Base-by-base conservation (phyloP, 441 rosid genomes). In the Syzygium malaccense region DNA sequence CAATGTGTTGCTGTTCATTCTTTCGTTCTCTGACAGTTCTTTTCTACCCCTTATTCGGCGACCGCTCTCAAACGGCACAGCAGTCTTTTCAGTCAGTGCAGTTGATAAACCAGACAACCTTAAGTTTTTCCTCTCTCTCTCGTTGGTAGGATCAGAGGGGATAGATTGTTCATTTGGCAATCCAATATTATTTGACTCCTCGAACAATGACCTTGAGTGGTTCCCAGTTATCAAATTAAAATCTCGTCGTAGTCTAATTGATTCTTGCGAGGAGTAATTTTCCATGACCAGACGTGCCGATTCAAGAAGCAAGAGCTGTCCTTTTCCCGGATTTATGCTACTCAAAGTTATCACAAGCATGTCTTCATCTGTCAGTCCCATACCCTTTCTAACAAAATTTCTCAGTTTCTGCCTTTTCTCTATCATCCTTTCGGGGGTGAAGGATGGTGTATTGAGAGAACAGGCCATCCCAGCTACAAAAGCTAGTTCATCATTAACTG, bases 401-500 rank as follows among this genome's bases (percentile, higher is more conserved):
- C 99, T 94, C 84, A 98, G 92, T 68, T 90, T 83, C 87, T 89
- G 91, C 93, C 93, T 92, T 91, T 90, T 95, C 93, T 92, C 95
- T 85, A 87, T 90, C 99, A 98, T 98, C 93, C 90, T 92, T 90
- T 93, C 94, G 4, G 94, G 90, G 85, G 92, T 93, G 90, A 91
- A 86, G 55, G 96, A 89, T 51, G 93, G 95, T 91, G 98, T 93
- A n/a, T 95, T 97, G 85, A 97, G 91, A 86, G 99, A 95, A 92
- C 94, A 91, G 33, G 94, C 51, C 86, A 95, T 93, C 48, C 98
- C 99, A 33, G 99, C 99, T 53, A 93, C 98, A 91, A 95, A 96
- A 89, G 99, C 98, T 89, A 98, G 92, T 88, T 97, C 99, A 84
- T 98, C 99, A 85, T 95, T 98, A 85, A 98, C 96, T 83, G 99